Evolutionary conservation across 2,329 filamentous ascomycete species (phyloP), one percentile per base, ranked within the genome.

Genomic region (Gremmenia infestans): DNA sequence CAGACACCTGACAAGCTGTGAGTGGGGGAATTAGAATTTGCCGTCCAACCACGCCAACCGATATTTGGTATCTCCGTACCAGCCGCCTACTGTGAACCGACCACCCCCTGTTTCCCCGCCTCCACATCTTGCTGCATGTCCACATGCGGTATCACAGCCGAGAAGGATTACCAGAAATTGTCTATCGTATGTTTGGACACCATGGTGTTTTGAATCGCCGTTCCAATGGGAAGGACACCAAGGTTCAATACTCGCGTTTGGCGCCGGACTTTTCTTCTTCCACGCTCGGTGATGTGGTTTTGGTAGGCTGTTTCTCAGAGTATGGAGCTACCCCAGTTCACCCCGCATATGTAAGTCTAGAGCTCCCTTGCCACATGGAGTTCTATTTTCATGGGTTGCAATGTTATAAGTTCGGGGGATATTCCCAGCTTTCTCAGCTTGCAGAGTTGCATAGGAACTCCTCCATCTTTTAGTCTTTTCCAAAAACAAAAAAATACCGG

Each of bases 41-140:
- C 45, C 45, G 45, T 47, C 25, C 5, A 28, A 28, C 25, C 25
- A 28, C 2, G 25, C 25, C 25, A 28, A 28, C 25, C 25, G 6
- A 28, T 5, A 6, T 9, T 28, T 6, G 5, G 25, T 28, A 9
- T 1, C 25, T 28, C 25, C 25, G 25, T 28, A 28, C 25, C 7
- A 28, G 25, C 5, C 25, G 25, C 6, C 1, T 28, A 28, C 25
- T 28, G 25, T 28, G 9, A 7, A 28, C n/a, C 4, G 17, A 2
- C 7, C 42, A 45, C 51, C 53, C 55, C 53, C 51, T 28, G 48
- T 48, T 55, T 52, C 56, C 46, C 56, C 56, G 50, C 56, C 52
- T 53, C n/a, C 37, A 40, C 19, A 17, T 32, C 28, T 32, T 32
- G 36, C 37, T 40, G n/a, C 37, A 40, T 4, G 15, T 17, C 37